Base-by-base conservation (phyloP, 345 rosid genomes). In the Erucastrum elatum region DNA sequence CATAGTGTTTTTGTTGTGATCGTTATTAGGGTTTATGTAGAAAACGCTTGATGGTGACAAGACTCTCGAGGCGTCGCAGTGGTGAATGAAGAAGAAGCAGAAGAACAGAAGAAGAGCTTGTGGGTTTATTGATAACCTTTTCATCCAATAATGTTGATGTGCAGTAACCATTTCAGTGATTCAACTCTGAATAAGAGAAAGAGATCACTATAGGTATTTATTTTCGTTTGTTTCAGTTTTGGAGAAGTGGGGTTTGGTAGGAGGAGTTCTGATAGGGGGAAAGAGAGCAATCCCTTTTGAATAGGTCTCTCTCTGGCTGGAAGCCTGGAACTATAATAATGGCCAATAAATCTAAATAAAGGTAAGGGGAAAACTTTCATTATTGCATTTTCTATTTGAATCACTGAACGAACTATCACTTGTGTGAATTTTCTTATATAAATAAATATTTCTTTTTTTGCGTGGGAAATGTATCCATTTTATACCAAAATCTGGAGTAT, bases 51-150 rank as follows among this genome's bases (percentile, higher is more conserved):
- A 66, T 74, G 77, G 51, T 8, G 82, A 82, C 10, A 82, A 81
- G 66, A 75, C 70, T 78, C 93, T 87, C 56, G 96, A 86, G 51
- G 87, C 87, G 34, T 87, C 78, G 71, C 84, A 82, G 25, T 68
- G 74, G 64, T 82, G 79, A 33, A 78, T 51, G 5, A 81, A 64
- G 77, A 82, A 82, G 70, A 75, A 71, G 56, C 80, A 75, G 56
- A 80, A 53, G 30, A 75, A 15, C 68, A 75, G 2, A 41, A 78
- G 69, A 79, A 73, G 69, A 73, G 61, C 37, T 53, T 74, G 61
- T 63, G 37, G 61, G 37, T 74, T 74, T 31, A 30, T 62, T 17
- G 68, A 41, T 75, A 70, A 6, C 53, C 69, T 70, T 75, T 9
- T 75, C 64, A 86, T 87, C 80, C 79, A 80, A 81, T 82, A 75